Base-by-base conservation (phyloP, 2,329 filamentous ascomycete species). In the Paraphaeosphaeria sporulosa region DNA sequence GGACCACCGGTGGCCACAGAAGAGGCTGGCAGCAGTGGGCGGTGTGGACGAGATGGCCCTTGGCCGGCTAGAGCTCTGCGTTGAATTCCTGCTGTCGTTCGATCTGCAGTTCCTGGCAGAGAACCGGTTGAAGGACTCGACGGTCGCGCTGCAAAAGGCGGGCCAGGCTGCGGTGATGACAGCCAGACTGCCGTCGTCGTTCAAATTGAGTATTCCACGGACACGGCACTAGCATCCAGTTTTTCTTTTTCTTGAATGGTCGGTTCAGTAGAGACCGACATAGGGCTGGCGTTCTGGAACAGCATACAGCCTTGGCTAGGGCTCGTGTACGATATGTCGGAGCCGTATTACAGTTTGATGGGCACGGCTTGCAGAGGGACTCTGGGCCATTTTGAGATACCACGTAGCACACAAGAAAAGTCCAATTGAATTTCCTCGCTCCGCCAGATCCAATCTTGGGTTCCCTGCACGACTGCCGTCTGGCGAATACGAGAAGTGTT, bases 1-100 rank as follows among this genome's bases (percentile, higher is more conserved):
- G 77, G 94, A 98, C 76, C 85, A 94, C 56, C 91, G 90, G 68
- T 97, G 96, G 79, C 87, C 92, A 9, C 94, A 97, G 79, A 85
- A 85, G 61, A 90, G 93, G 57, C 89, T 97, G 66, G 89, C 94
- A 19, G 90, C 89, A 65, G 94, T 98, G 1, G 94, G 95, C 44
- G 94, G 94, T 19, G 93, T 98, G 17, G 92, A 87, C 71, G 90
- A 92, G 73, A 81, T 83, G 19, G 93, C 98, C 78, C 84, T 99
- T 54, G 90, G 91, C 43, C 86, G 91, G 61, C 81, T 98, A 44
- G 95, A 98, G 81, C 91, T 98, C 62, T 93, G 90, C 49, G 72
- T 84, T 12, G 83, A 82, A 61, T 84, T 82, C 58, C 80, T 79
- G 34, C 67, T 76, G n/a, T 71, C 73, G 2, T 79, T 79, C 61